Conservation (phyloP, 2,329 filamentous ascomycete species). For the Herpotrichia juniperi region DNA sequence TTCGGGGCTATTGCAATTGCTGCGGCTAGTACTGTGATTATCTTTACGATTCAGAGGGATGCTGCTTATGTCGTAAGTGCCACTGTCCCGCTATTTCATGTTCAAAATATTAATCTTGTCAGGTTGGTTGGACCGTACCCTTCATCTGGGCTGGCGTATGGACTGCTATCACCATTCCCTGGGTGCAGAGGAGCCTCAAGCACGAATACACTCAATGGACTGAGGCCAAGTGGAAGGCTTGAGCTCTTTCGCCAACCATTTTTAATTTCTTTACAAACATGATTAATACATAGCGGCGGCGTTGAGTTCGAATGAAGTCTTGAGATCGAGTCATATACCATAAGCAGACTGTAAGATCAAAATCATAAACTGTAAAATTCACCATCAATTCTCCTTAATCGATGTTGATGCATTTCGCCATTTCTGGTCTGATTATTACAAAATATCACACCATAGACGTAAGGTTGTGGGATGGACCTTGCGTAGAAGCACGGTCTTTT, state of each 20-base stretch:
- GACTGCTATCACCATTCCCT: slow-evolving; percentile 53
- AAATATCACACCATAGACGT: background rate
- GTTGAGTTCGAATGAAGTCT: background rate
- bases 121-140: slow-evolving; percentile 56
- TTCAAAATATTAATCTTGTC: slow-evolving; percentile 16
- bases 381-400: too few relatives aligned
- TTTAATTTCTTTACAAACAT: background rate
- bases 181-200: slow-evolving; percentile 48
- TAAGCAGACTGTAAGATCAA: background rate
- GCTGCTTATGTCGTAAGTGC: slow-evolving; percentile 55
- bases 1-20: slow-evolving; percentile 51
- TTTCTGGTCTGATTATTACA: too few relatives aligned
- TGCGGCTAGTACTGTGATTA: slow-evolving; percentile 49
- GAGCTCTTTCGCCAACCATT: too few relatives aligned
- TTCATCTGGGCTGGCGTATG: slow-evolving; percentile 58
- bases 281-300: background rate
- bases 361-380: background rate
- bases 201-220: slow-evolving; percentile 45
- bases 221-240: slow-evolving; percentile 46
- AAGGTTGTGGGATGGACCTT: background rate
- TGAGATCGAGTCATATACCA: background rate
- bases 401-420: too few relatives aligned
- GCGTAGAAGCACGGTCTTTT: too few relatives aligned
- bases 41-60: slow-evolving; percentile 55
- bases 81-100: background rate